A percentile compares a stretch with the other conserved stretches of the same genome.
phyloP scores from a whole-genome alignment of 2,329 filamentous ascomycete species.

The Juglanconis juglandina region DNA sequence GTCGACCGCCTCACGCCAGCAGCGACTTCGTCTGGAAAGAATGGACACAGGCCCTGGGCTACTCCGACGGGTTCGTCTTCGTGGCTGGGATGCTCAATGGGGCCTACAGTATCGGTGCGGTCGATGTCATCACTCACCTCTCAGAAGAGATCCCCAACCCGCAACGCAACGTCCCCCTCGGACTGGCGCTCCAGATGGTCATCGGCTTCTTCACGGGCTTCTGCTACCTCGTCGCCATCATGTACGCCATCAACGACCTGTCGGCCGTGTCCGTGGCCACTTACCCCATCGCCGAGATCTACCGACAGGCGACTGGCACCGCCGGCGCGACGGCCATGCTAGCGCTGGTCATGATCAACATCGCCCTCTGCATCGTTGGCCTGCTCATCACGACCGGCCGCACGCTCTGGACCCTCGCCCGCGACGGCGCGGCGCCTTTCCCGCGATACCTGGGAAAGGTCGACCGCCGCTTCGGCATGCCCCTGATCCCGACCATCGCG shows the following conservation, averaged over 20 bases:
- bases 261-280: constrained; percentile 47
- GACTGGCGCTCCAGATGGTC: constrained; percentile 47
- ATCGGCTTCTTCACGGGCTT: constrained; percentile 52
- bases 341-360: constrained; percentile 36
- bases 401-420: constrained; percentile 38
- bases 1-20: constrained; percentile 29
- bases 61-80: constrained; percentile 40
- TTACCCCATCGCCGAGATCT: constrained; percentile 66
- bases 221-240: constrained; percentile 47
- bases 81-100: constrained; percentile 54
- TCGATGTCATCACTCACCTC: constrained; percentile 63
- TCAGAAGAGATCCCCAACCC: constrained; percentile 61
- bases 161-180: constrained; percentile 50
- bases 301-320: constrained; percentile 54
- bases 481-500: constrained; percentile 46
- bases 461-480: constrained; percentile 30
- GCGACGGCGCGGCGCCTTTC: constrained; percentile 36
- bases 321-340: constrained; percentile 50
- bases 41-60: constrained; percentile 38
- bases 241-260: constrained; percentile 58
- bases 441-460: constrained; percentile 28
- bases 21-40: constrained; percentile 38
- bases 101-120: constrained; percentile 64
- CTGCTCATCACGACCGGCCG: constrained; percentile 37
- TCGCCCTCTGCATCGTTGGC: constrained; percentile 33